Conservation (phyloP, 2,329 filamentous ascomycete genomes). For the Neofusicoccum parvum region DNA sequence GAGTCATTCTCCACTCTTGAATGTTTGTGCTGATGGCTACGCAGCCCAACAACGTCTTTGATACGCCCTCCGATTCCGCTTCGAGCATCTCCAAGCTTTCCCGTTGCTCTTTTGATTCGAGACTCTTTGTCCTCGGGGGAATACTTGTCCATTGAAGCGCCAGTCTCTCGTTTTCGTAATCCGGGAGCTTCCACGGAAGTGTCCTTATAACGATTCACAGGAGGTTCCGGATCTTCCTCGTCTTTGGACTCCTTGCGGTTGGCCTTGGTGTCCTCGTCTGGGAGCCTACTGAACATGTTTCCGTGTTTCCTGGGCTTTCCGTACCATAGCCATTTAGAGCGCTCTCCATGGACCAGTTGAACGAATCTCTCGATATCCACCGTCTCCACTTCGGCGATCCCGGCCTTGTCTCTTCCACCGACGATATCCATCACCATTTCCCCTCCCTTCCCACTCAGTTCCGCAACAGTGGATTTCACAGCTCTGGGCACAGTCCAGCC, state of each 20-base stretch:
- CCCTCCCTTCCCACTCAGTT: slow-evolving; percentile 89
- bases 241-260: slow-evolving; percentile 57
- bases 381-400: slow-evolving; percentile 91
- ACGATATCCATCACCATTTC: slow-evolving; percentile 97
- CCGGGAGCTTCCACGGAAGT: slow-evolving; percentile 40
- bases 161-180: slow-evolving; percentile 33
- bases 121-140: slow-evolving; percentile 20
- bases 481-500: slow-evolving; percentile 91
- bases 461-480: slow-evolving; percentile 92
- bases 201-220: slow-evolving; percentile 54
- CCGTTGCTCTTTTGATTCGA: slow-evolving; percentile 73
- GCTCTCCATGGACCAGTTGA: slow-evolving; percentile 75
- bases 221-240: slow-evolving; percentile 51
- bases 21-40: slow-evolving; percentile 44
- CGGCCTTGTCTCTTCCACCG: slow-evolving; percentile 77
- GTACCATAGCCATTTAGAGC: slow-evolving; percentile 91
- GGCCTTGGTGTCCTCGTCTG: slow-evolving; percentile 32
- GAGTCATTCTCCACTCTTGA: slow-evolving; percentile 40
- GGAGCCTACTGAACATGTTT: slow-evolving; percentile 43
- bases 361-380: slow-evolving; percentile 84
- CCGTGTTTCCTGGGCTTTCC: slow-evolving; percentile 75
- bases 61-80: slow-evolving; percentile 77
- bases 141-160: slow-evolving; percentile 5
- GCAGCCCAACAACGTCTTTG: slow-evolving; percentile 75
- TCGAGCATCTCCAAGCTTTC: slow-evolving; percentile 76